Evolutionary conservation across 1,139 yeast species (phyloP), one percentile per base, ranked within the genome.

Genomic region (Trichomonascaceae sp.): DNA sequence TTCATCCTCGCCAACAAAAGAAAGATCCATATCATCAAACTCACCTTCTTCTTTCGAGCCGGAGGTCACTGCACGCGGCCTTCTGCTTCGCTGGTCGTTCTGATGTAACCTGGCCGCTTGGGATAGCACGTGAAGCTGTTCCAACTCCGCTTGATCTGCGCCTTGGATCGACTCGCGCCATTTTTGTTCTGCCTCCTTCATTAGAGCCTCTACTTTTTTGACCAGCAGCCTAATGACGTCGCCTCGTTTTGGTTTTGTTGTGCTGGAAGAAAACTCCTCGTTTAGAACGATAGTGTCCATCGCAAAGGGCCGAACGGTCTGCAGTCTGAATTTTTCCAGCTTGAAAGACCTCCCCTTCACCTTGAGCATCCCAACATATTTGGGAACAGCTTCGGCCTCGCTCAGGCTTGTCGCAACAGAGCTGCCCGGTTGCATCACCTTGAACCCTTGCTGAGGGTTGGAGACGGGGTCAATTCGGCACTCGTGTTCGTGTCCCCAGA

Each of bases 401-500:
- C 80, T 72, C 27, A 92, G 62, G 11, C 94, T 78, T 0, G 99
- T 89, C 0, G 94, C 97, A 13, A 89, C 80, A 0, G 95, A 81
- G 2, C 95, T 82, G 0, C 99, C 99, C 0, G 95, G 93, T 52
- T 87, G 95, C 29, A 92, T 64, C 0, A 87, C 85, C 40, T 74
- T 74, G 51, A 87, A 84, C 1, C 76, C 77, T 17, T 74, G 74
- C 16, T 69, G 69, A 0, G 79, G 69, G 50, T 84, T 85, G 31
- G 62, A 63, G 0, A 63, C 66, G 0, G 94, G 76, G 41, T 71
- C 73, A 1, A 89, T 82, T 5, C 78, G 66, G 50, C 97, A 85
- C 52, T 89, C 97, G 57, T 89, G 99, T 52, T 89, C 99, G 54
- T 89, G 99, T 6, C 98, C 99, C 99, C 99, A 89, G 2, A 85